These are phyloP conservation scores for Polygonum aviculare DNA, from an alignment of 148 eudicot genomes.

Conservation along the genomic window DNA sequence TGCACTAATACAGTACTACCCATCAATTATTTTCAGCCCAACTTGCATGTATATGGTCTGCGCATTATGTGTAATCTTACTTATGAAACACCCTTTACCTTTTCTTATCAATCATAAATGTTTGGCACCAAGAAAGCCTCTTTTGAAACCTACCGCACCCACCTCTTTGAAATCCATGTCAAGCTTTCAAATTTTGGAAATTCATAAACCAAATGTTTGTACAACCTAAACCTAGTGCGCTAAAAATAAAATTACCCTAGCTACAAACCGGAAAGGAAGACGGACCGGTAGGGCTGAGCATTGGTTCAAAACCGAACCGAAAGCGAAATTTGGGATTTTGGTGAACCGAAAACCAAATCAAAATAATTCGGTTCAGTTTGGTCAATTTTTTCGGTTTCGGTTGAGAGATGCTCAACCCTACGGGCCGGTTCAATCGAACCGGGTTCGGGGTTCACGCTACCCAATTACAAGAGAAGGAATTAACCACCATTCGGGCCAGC, in stretches of 20 bases:
- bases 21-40: too few relatives aligned
- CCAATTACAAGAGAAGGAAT: neutral
- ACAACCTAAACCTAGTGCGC: neutral
- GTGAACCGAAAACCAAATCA: too few relatives aligned
- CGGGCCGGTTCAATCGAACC: neutral
- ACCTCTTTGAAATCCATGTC: neutral
- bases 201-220: neutral
- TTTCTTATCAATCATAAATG: neutral
- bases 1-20: too few relatives aligned
- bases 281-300: neutral
- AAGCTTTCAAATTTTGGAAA: neutral
- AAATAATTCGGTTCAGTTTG: too few relatives aligned
- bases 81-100: neutral
- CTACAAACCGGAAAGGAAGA: neutral
- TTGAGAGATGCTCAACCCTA: too few relatives aligned
- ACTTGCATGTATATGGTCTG: too few relatives aligned
- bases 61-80: too few relatives aligned
- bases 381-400: too few relatives aligned
- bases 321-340: too few relatives aligned
- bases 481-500: constrained; percentile 13
- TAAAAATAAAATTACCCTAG: neutral
- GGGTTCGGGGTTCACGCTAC: neutral
- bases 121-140: neutral
- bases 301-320: too few relatives aligned
- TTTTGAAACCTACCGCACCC: neutral